Percentiles rank a stretch among this genome's conserved stretches.
phyloP scores from a whole-genome alignment of 2,329 filamentous ascomycete species.

The Ceratocystiopsis minuta region DNA sequence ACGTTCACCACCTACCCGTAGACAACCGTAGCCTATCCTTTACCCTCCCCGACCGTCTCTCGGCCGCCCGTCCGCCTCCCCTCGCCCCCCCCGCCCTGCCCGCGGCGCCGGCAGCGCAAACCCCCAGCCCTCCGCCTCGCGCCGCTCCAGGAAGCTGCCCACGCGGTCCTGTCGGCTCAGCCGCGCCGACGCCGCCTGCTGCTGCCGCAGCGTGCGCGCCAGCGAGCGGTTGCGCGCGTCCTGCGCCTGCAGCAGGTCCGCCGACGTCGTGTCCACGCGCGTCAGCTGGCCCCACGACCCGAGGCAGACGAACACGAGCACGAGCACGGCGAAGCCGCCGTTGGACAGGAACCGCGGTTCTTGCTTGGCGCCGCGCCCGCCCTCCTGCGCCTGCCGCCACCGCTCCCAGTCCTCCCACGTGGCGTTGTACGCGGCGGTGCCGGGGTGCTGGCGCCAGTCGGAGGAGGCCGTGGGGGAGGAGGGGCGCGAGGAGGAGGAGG shows the following conservation, averaged over 20 bases:
- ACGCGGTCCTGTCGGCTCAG: slow-evolving; percentile 48
- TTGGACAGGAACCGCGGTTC: slow-evolving; percentile 56
- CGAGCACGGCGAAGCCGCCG: slow-evolving; percentile 54
- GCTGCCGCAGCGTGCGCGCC: slow-evolving; percentile 36
- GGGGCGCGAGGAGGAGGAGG: too few relatives aligned
- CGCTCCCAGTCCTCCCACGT: slow-evolving; percentile 98
- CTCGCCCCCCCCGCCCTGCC: too few relatives aligned
- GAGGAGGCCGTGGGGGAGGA: slow-evolving; percentile 24
- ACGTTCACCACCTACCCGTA: too few relatives aligned
- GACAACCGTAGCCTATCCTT: too few relatives aligned
- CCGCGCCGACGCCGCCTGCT: slow-evolving; percentile 32
- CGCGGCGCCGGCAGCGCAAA: too few relatives aligned
- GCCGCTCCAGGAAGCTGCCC: slow-evolving; percentile 55
- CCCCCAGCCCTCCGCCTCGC: slow-evolving; percentile 35
- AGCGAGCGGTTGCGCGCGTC: slow-evolving; percentile 49
- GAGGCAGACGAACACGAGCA: slow-evolving; percentile 50
- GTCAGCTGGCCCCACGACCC: slow-evolving; percentile 57
- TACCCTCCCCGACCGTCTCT: too few relatives aligned
- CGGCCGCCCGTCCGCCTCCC: too few relatives aligned
- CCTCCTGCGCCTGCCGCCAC: slow-evolving; percentile 41
- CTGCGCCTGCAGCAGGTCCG: slow-evolving; percentile 46
- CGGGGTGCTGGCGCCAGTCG: slow-evolving; percentile 29
- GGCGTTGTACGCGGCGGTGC: slow-evolving; percentile 48
- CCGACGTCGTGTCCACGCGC: slow-evolving; percentile 44
- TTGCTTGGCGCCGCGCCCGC: slow-evolving; percentile 20